Base-by-base conservation (phyloP, 176 grass and related monocot genomes). In the Oryza meyeriana region DNA sequence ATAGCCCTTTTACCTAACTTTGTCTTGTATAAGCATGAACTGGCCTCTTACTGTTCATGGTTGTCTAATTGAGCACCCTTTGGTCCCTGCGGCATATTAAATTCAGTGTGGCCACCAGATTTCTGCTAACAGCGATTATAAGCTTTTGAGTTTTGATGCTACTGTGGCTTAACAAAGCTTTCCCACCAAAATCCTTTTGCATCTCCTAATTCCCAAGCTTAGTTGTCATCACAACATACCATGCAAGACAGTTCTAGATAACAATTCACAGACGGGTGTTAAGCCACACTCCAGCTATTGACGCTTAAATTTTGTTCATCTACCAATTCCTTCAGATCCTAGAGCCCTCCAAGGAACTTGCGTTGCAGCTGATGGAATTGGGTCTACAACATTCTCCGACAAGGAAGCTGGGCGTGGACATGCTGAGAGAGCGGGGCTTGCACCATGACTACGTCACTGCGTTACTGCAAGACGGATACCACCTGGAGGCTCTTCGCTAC, bases 331-430 rank as follows among this genome's bases (percentile, higher is more conserved):
- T 73, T 72, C 93, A 95, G 96, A 93, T 98, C 70, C 77, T 98
- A 81, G 93, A 98, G 80, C 96, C 96, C 3, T 98, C 87, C 48
- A 98, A 89, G 83, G 93, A 98, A 85, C 79, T 98, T 40, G 93
- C 93, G n/a, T 70, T 93, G 61, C 92, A 98, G 89, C 88, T 98
- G 41, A 72, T 95, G 61, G 96, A 93, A 62, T 83, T 88, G 20
- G 90, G 92, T 58, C 85, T 27, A 58, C 87, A 95, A 62, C 82
- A 91, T 66, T 72, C 63, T 12, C 80, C 59, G 27, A 93, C 84
- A 42, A 87, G 79, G 77, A 95, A 95, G 84, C 35, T 98, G 69
- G 93, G 96, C 24, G 35, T 93, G 55, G 96, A 98, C 86, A 95
- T 98, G 88, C 82, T 98, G 38, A 79, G 96, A 85, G 88, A 91